Conservation (phyloP, 495 filamentous ascomycete genomes). For the Penicillium goetzii region DNA sequence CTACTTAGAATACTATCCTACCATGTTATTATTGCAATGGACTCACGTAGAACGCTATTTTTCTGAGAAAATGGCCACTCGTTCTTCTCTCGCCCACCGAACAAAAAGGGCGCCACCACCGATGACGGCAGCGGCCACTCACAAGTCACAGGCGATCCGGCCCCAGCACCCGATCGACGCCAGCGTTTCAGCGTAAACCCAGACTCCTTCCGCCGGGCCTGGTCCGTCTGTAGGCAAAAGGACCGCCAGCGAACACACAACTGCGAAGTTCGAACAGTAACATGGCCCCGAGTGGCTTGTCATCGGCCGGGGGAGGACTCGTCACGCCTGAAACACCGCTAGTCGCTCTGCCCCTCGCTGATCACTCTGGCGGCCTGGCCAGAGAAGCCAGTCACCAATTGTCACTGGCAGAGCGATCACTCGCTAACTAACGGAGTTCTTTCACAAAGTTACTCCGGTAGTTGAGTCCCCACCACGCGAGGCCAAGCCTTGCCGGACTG, state of each 20-base stretch:
- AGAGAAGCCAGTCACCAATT: background rate
- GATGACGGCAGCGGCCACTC: conserved; percentile 14
- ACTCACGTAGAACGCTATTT: background rate
- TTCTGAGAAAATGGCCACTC: background rate
- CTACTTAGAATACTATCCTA: background rate
- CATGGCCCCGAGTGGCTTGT: background rate
- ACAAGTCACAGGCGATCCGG: conserved; percentile 15
- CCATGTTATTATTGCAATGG: background rate
- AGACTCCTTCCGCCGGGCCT: conserved; percentile 7
- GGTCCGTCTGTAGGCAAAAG: background rate
- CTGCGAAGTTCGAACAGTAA: background rate
- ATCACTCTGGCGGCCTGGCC: background rate
- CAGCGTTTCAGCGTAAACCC: conserved; percentile 10
- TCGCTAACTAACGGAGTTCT: conserved; percentile 3
- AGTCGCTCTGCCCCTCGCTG: background rate
- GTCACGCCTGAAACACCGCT: conserved; percentile 5
- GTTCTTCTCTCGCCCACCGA: background rate
- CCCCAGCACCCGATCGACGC: conserved; percentile 12
- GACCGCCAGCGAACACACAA: background rate
- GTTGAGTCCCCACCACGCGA: background rate
- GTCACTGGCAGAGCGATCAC: background rate
- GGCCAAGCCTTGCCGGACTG: conserved; percentile 11
- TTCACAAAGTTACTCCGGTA: background rate
- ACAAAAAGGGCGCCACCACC: conserved; percentile 3
- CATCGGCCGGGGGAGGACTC: background rate